phyloP scores from a whole-genome alignment of 805 yeast genomes.

The Myxozyma geophila region DNA sequence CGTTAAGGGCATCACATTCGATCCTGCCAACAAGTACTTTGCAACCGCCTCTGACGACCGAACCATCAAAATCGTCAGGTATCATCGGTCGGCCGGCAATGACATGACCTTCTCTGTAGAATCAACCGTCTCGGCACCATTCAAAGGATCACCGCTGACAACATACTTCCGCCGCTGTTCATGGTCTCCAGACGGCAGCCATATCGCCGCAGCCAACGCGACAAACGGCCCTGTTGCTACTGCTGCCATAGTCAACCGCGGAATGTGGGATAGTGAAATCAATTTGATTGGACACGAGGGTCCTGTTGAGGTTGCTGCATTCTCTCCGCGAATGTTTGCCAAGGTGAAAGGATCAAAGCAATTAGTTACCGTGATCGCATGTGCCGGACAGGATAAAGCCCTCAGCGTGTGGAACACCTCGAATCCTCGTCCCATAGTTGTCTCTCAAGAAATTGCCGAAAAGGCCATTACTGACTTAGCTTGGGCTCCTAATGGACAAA shows the following conservation, averaged over 20 bases:
- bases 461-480: conserved; percentile 86
- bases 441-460: conserved; percentile 72
- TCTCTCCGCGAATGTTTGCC: conserved; percentile 52
- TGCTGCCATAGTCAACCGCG: conserved; percentile 63
- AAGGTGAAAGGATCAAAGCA: conserved; percentile 43
- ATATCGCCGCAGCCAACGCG: conserved; percentile 70
- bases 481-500: conserved; percentile 83
- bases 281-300: conserved; percentile 72
- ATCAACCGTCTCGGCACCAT: conserved; percentile 80
- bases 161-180: conserved; percentile 78
- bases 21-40: conserved; percentile 96
- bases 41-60: conserved; percentile 97
- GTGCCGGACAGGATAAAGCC: conserved; percentile 93
- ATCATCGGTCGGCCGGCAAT: conserved; percentile 66
- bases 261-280: conserved; percentile 68
- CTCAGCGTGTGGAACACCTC: conserved; percentile 87
- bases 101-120: conserved; percentile 87
- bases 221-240: conserved; percentile 69
- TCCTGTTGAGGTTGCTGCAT: conserved; percentile 66
- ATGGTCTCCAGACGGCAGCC: conserved; percentile 79
- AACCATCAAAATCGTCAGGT: conserved; percentile 83
- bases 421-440: conserved; percentile 74
- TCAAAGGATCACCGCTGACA: conserved; percentile 84
- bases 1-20: conserved; percentile 95
- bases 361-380: conserved; percentile 75